Evolutionary conservation across 2,329 filamentous ascomycete species (phyloP), one percentile per base, ranked within the genome.

Genomic region (Colletotrichum scovillei): DNA sequence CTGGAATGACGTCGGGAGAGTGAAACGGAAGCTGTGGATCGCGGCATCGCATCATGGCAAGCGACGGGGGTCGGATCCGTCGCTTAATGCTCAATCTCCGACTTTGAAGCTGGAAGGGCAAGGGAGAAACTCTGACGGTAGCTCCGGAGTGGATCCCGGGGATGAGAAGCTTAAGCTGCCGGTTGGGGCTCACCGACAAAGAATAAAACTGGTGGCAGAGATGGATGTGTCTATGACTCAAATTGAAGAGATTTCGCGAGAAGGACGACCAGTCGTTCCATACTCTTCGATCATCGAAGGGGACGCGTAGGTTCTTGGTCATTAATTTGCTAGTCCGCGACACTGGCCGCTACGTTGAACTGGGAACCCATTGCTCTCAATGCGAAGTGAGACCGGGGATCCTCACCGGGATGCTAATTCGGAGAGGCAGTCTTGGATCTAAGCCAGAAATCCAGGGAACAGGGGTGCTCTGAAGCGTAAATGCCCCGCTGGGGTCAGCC

Each of bases 401-500:
- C 73, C 73, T 75, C 73, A 71, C 73, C 52, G 73, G 73, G 73
- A 59, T 65, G 65, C 66, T 74, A 49, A 63, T 67, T 74, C 58
- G 62, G 66, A 69, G 65, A 53, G 72, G 57, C 57, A 57, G 63
- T 66, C 64, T 74, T 74, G 69, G 62, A 65, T 58, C 56, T 70
- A 46, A 56, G 35, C 58, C 69, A 26, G 53, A 32, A 26, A 11
- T 28, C 28, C 73, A 70, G 71, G 73, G 71, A 70, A 63, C 73
- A 75, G 66, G 73, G 73, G 63, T 71, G 22, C 11, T 60, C 26
- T 46, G 28, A 56, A 67, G 12, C 67, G 59, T 67, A 66, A 57
- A 70, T 71, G 66, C 71, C 71, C 73, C 73, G 73, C 73, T 55
- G 63, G 73, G 73, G 58, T 75, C 73, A 75, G 73, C 73, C 73